These are phyloP conservation scores for Microdochium trichocladiopsis DNA, from an alignment of 2,329 filamentous ascomycete genomes.

Conservation along the genomic window DNA sequence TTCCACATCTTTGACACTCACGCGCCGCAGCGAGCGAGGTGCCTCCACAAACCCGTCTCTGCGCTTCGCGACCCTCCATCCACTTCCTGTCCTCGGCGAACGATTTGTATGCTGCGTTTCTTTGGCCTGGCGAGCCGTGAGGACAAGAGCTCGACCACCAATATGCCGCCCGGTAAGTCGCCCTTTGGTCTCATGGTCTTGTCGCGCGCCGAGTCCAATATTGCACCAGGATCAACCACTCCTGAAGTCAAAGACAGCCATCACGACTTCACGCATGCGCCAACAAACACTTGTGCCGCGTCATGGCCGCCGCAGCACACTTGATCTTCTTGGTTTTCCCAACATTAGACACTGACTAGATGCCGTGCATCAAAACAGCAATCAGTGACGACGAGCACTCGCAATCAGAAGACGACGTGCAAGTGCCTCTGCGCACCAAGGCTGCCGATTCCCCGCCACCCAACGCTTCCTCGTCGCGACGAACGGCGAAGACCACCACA, in stretches of 20 bases:
- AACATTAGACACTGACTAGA: no score
- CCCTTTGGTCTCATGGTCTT: not conserved
- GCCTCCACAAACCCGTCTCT: no score
- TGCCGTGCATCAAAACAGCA: no score
- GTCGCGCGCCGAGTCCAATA: conserved; percentile 4
- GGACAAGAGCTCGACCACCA: not conserved
- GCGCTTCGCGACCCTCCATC: no score
- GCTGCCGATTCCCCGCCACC: not conserved
- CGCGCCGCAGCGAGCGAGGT: no score
- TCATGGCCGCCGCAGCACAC: no score
- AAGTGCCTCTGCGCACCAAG: conserved; percentile 8
- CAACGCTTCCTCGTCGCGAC: conserved; percentile 7
- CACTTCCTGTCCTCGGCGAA: not conserved
- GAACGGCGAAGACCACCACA: conserved; percentile 1
- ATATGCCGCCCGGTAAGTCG: conserved; percentile 1
- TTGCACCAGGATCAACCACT: no score
- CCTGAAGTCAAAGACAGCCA: no score
- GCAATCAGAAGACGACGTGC: conserved; percentile 23
- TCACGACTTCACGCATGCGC: no score
- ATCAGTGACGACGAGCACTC: conserved; percentile 31
- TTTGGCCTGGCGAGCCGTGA: not conserved
- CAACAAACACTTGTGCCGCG: no score
- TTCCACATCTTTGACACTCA: no score
- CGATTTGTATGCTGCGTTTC: not conserved
- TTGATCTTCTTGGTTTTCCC: no score